phyloP scores from a whole-genome alignment of 1,139 yeast genomes.

The Pichia sp. region DNA sequence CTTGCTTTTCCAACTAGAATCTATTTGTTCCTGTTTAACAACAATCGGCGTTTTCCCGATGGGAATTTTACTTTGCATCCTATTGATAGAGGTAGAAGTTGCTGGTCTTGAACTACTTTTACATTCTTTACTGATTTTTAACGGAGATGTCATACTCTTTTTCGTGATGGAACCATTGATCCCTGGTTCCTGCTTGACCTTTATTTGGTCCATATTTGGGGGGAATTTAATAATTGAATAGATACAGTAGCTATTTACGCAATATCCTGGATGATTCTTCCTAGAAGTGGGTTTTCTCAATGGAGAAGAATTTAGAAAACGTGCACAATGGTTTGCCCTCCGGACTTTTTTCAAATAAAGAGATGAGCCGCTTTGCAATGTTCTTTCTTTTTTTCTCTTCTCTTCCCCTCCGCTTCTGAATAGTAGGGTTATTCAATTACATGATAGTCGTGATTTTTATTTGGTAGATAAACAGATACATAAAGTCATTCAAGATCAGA shows the following conservation, averaged over 20 bases:
- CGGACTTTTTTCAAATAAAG: neutral
- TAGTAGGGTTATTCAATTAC: neutral
- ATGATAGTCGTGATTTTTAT: neutral
- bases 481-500: neutral
- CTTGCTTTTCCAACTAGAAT: neutral
- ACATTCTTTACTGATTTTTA: neutral
- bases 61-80: neutral
- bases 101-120: neutral
- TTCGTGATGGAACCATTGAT: neutral
- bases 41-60: neutral
- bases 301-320: neutral
- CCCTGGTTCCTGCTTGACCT: slow-evolving; percentile 15
- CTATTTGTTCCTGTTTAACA: neutral
- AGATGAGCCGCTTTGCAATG: neutral
- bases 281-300: no score
- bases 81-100: neutral
- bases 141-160: slow-evolving; percentile 1
- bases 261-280: no score
- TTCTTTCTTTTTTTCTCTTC: no score
- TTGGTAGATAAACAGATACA: neutral
- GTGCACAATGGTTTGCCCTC: neutral
- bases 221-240: neutral
- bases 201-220: slow-evolving; percentile 8
- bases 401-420: no score
- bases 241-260: no score